phyloP scores from a whole-genome alignment of 208 protist genomes.

The Vickermania ingenoplastis region DNA sequence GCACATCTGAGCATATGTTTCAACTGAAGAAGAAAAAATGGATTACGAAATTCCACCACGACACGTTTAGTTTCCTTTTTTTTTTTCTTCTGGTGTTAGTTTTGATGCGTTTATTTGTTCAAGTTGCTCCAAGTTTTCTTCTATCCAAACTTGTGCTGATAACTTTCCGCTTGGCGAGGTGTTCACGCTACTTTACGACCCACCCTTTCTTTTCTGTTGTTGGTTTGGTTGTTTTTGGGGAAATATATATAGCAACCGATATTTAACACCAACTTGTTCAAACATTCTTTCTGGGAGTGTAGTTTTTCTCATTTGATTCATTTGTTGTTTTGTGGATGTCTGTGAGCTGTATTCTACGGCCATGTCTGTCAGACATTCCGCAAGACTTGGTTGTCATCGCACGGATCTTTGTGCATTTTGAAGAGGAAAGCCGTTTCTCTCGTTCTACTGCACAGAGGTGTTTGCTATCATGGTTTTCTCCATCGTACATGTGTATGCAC shows the following conservation, averaged over 20 bases:
- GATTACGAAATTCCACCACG: not conserved
- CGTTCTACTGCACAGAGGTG: no score
- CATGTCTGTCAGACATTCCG: no score
- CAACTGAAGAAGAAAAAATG: not conserved
- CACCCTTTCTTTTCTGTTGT: not conserved
- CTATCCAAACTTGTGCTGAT: not conserved
- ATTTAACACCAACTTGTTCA: no score
- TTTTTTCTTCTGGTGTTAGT: no score
- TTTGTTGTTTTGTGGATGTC: slow-evolving; percentile 11
- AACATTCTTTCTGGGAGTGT: not conserved
- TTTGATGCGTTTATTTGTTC: no score
- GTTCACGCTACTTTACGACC: not conserved
- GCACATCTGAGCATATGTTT: not conserved
- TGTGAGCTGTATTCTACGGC: slow-evolving; percentile 2
- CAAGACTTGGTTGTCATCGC: no score
- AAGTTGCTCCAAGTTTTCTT: no score
- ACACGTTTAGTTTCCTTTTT: not conserved
- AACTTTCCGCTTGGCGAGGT: not conserved
- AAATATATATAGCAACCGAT: no score
- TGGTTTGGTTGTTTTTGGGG: not conserved
- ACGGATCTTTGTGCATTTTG: no score
- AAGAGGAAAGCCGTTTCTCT: no score
- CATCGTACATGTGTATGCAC: no score
- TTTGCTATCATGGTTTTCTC: no score
- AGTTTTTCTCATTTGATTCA: not conserved